Conservation (phyloP, 495 filamentous ascomycete genomes). For the Rostrohypoxylon terebratum region DNA sequence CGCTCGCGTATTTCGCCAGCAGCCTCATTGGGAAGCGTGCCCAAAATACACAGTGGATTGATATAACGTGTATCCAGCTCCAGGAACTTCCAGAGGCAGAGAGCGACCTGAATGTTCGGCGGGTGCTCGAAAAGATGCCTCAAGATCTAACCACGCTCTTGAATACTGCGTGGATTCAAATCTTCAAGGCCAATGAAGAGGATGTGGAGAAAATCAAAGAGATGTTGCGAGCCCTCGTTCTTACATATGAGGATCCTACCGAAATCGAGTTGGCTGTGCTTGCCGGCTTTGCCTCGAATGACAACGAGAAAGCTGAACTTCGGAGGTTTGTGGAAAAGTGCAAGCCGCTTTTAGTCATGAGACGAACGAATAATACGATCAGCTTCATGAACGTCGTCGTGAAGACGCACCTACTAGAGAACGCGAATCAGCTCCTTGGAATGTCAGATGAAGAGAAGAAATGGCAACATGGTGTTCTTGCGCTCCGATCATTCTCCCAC, state of each 20-base stretch:
- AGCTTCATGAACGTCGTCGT: conserved; percentile 51
- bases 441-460: conserved; percentile 52
- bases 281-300: conserved; percentile 41
- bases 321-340: conserved; percentile 48
- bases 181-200: conserved; percentile 54
- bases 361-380: conserved; percentile 37
- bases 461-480: conserved; percentile 55
- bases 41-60: conserved; percentile 54
- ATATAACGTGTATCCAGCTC: conserved; percentile 52
- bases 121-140: conserved; percentile 50
- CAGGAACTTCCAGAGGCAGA: conserved; percentile 45
- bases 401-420: conserved; percentile 51
- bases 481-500: conserved; percentile 51
- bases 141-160: conserved; percentile 51
- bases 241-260: conserved; percentile 54
- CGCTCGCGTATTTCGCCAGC: conserved; percentile 52
- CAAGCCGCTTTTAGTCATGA: conserved; percentile 48
- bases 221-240: conserved; percentile 51
- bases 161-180: conserved; percentile 49
- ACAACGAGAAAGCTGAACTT: conserved; percentile 49
- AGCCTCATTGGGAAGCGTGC: conserved; percentile 52
- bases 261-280: conserved; percentile 49
- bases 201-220: conserved; percentile 53
- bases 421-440: conserved; percentile 48
- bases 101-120: conserved; percentile 48